Evolutionary conservation across 1,284 basidiomycete species (phyloP).

Genomic region (Agaricales sp.): DNA sequence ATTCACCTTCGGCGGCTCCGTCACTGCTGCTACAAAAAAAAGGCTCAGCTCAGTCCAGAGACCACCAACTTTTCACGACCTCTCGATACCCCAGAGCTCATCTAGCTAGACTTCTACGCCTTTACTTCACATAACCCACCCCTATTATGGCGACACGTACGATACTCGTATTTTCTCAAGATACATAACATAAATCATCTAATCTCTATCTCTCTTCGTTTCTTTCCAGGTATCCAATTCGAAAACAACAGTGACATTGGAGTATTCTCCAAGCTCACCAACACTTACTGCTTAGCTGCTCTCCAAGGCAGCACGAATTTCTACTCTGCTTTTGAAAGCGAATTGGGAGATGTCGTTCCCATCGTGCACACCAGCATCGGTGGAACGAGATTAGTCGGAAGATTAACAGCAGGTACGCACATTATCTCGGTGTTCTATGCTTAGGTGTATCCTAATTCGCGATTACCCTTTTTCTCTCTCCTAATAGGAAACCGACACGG

Average conservation of each 20-base stretch:
- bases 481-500: constrained; percentile 86
- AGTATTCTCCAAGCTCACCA: constrained; percentile 92
- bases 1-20: no score
- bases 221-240: constrained; percentile 52
- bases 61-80: no score
- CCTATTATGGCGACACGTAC: constrained; percentile 56
- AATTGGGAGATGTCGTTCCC: constrained; percentile 89
- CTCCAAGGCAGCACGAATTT: constrained; percentile 97
- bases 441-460: constrained; percentile 3
- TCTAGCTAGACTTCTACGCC: no score
- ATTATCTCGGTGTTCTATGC: neutral
- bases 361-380: constrained; percentile 97
- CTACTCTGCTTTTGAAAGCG: constrained; percentile 94
- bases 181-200: neutral
- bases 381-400: constrained; percentile 90
- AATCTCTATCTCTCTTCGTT: constrained; percentile 1
- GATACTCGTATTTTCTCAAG: constrained; percentile 18
- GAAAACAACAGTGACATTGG: constrained; percentile 97
- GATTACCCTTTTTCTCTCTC: constrained; percentile 3
- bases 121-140: constrained; percentile 10
- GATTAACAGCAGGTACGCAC: constrained; percentile 76
- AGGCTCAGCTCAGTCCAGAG: no score
- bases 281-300: constrained; percentile 89
- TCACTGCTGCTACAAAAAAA: no score
- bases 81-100: no score